Conservation (phyloP, 2,329 filamentous ascomycete species). For the Hymenoscyphus repandus region DNA sequence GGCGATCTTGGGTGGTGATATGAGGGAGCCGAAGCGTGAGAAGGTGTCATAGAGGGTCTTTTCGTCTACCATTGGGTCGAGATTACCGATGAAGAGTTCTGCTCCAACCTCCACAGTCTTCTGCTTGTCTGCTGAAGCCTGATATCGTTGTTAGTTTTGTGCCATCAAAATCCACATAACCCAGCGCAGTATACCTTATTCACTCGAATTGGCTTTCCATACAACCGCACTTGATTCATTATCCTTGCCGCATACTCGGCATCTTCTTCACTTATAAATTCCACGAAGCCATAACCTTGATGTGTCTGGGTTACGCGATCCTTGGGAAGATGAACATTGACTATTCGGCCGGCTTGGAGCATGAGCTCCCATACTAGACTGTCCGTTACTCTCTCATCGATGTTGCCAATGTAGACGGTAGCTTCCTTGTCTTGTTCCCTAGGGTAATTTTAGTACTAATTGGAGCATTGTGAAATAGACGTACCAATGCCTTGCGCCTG, state of each 20-base stretch:
- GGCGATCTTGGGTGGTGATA: constrained; percentile 83
- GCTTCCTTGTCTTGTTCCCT: constrained; percentile 98
- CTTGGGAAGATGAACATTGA: constrained; percentile 97
- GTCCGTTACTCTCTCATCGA: constrained; percentile 92
- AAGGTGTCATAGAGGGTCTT: constrained; percentile 96
- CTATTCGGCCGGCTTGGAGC: constrained; percentile 94
- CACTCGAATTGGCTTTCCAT: constrained; percentile 90
- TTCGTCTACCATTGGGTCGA: constrained; percentile 92
- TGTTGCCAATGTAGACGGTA: constrained; percentile 96
- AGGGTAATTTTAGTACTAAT: constrained; percentile 23
- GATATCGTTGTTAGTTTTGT: constrained; percentile 2
- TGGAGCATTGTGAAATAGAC: not conserved
- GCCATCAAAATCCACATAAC: not conserved
- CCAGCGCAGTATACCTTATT: constrained; percentile 66
- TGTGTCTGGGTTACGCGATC: constrained; percentile 95
- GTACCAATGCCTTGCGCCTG: constrained; percentile 64
- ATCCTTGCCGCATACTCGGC: constrained; percentile 95
- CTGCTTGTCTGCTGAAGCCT: constrained; percentile 83
- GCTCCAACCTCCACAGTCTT: constrained; percentile 90
- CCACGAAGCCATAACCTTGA: constrained; percentile 98
- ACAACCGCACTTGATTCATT: constrained; percentile 92
- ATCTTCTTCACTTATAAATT: constrained; percentile 92
- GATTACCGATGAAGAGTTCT: constrained; percentile 93
- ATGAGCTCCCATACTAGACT: constrained; percentile 95
- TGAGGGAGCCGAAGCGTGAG: constrained; percentile 79